A percentile compares a stretch with the other conserved stretches of the same genome.
These are phyloP conservation scores for Aspergillus fijiensis DNA, from an alignment of 2,329 filamentous ascomycete species.

Conservation along the genomic window DNA sequence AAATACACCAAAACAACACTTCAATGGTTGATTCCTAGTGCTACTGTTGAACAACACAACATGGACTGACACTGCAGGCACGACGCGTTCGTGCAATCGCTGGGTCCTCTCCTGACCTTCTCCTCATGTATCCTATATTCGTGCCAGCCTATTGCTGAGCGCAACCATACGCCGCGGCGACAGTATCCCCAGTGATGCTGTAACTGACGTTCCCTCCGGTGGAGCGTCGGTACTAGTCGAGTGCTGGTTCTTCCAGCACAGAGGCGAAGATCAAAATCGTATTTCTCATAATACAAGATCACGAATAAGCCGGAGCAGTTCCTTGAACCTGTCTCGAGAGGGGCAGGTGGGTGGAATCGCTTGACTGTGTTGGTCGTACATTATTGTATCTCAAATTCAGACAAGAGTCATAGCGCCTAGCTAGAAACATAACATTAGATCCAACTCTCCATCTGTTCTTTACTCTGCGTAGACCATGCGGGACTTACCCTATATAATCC, in stretches of 20 bases:
- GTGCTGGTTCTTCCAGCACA: slow-evolving; percentile 56
- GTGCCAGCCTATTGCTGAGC: not conserved
- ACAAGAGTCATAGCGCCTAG: not conserved
- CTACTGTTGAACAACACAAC: not conserved
- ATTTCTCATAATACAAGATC: slow-evolving; percentile 53
- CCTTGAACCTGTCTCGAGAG: slow-evolving; percentile 81
- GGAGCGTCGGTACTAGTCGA: slow-evolving; percentile 71
- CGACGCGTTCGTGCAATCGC: not conserved
- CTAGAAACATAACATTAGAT: not conserved
- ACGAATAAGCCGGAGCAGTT: slow-evolving; percentile 99
- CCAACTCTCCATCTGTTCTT: not conserved
- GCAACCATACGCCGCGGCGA: slow-evolving; percentile 52
- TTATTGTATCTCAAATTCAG: slow-evolving; percentile 24
- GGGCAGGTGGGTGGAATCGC: slow-evolving; percentile 79
- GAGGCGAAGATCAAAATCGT: slow-evolving; percentile 69
- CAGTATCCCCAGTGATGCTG: slow-evolving; percentile 51
- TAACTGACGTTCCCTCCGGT: slow-evolving; percentile 62
- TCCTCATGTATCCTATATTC: not conserved
- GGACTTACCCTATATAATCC: slow-evolving; percentile 3
- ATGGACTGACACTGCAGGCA: not conserved
- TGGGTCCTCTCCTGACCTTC: not conserved
- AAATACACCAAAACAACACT: not conserved
- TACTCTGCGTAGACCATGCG: not conserved
- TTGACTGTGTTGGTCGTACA: slow-evolving; percentile 97
- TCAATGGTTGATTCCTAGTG: too few species aligned